Evolutionary conservation across 306 rosid species (phyloP), one percentile per base, ranked within the genome.

Genomic region (Lathyrus tuberosus): DNA sequence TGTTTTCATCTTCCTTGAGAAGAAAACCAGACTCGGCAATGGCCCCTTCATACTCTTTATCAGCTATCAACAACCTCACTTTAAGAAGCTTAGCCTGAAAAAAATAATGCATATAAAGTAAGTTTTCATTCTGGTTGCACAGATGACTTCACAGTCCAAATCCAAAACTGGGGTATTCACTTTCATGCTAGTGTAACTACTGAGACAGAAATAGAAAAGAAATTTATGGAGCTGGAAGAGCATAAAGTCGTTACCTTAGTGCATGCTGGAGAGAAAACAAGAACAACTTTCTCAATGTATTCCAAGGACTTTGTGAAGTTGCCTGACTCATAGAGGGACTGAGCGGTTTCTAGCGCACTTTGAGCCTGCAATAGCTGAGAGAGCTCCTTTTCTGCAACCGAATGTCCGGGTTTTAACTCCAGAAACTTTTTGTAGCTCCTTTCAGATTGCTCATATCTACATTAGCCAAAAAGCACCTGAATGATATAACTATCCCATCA

Each of bases 381-480:
- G 70, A 95, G 90, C 82, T 95, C 99, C 88, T 91, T 95, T 82
- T 89, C 86, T 48, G 85, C 97, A 26, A 73, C 85, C 14, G 89
- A 79, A 62, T 83, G 57, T 18, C 77, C 82, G 20, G 96, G 99
- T 81, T 95, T 87, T 56, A 95, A 79, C 87, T 86, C 96, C 81
- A 95, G 84, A 78, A 80, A 84, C 78, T 82, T 84, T 58, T 78
- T 78, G 84, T 95, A 95, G 84, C 81, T 87, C 86, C 79, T 76
- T 87, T 95, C 97, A 44, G 99, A 86, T 81, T 87, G 97, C 75
- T 87, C 86, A 81, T 89, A 95, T 91, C 99, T 95, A 87, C 99
- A 91, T 88, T 86, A 95, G 90, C 92, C 95, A 91, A 91, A 95
- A 95, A 91, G 80, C 85, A 89, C 99, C 97, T 89, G 96, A 91